Evolutionary conservation across 2,329 filamentous ascomycete species (phyloP).

Genomic region (Lachnellula occidentalis): DNA sequence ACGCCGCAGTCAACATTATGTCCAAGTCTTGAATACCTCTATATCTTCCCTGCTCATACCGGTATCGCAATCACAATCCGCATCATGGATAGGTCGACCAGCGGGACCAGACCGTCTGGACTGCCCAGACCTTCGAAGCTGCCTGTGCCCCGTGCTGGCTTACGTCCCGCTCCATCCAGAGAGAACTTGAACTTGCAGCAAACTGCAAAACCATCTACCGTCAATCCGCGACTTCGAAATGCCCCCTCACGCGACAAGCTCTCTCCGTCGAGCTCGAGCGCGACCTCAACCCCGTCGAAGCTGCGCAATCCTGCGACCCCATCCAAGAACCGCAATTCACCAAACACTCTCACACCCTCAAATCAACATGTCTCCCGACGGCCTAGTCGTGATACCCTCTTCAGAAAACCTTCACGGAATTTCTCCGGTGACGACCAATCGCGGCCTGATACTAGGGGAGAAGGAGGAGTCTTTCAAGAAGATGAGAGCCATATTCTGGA

Average conservation of each 20-base stretch:
- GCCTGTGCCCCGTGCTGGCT: slow-evolving; percentile 41
- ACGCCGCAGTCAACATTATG: not conserved
- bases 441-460: slow-evolving; percentile 4
- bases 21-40: slow-evolving; percentile 6
- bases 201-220: slow-evolving; percentile 14
- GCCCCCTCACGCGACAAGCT: slow-evolving; percentile 21
- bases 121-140: slow-evolving; percentile 50
- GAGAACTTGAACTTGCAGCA: slow-evolving; percentile 41
- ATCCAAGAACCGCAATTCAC: slow-evolving; percentile 9
- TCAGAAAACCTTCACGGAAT: slow-evolving; percentile 17
- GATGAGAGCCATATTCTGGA: slow-evolving; percentile 11
- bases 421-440: slow-evolving; percentile 7
- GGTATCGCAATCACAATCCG: not conserved
- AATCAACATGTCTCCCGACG: slow-evolving; percentile 8
- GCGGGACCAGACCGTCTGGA: slow-evolving; percentile 20
- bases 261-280: not conserved
- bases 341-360: slow-evolving; percentile 4
- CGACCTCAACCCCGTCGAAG: slow-evolving; percentile 7
- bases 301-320: slow-evolving; percentile 14
- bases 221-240: slow-evolving; percentile 25
- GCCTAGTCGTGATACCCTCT: slow-evolving; percentile 19
- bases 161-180: slow-evolving; percentile 42
- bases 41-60: not conserved
- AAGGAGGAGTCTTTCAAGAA: slow-evolving; percentile 8
- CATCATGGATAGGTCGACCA: slow-evolving; percentile 27